These are phyloP conservation scores for Golubevia sp. DNA, from an alignment of 1,284 basidiomycete genomes.

Conservation along the genomic window DNA sequence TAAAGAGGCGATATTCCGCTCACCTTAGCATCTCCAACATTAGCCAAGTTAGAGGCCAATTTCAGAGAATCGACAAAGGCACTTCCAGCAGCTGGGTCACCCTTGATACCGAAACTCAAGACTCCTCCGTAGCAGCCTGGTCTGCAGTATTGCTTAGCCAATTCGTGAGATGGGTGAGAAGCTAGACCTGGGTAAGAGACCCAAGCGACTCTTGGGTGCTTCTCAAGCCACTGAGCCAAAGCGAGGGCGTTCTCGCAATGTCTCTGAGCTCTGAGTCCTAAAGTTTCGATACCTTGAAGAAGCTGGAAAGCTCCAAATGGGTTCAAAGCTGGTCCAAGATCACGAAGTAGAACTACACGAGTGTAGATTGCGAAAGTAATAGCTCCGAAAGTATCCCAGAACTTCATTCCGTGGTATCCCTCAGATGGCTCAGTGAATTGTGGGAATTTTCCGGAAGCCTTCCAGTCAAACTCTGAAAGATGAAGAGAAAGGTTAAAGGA, in stretches of 20 bases:
- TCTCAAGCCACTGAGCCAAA: constrained; percentile 75
- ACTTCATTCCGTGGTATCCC: constrained; percentile 75
- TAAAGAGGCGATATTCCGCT: constrained; percentile 15
- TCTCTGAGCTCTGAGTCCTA: constrained; percentile 76
- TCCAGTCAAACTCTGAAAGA: constrained; percentile 74
- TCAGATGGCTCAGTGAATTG: constrained; percentile 80
- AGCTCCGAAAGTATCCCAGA: constrained; percentile 72
- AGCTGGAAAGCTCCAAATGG: constrained; percentile 82
- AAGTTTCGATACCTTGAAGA: constrained; percentile 84
- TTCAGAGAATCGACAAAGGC: constrained; percentile 75
- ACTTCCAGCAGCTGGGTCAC: constrained; percentile 69
- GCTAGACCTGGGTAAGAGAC: constrained; percentile 79
- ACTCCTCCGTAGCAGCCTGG: constrained; percentile 74
- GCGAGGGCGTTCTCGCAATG: constrained; percentile 77
- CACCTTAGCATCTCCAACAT: constrained; percentile 64
- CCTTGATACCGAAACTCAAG: constrained; percentile 80
- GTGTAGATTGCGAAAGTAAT: constrained; percentile 76
- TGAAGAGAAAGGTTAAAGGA: constrained; percentile 39
- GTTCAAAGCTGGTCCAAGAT: constrained; percentile 76
- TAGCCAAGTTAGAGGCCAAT: constrained; percentile 76
- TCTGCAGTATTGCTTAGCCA: constrained; percentile 66
- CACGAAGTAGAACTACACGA: constrained; percentile 76
- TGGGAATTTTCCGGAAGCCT: constrained; percentile 75
- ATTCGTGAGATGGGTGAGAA: constrained; percentile 70
- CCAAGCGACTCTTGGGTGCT: constrained; percentile 76